Conservation (phyloP, 768 basidiomycete genomes). For the Paxillus ammoniavirescens region DNA sequence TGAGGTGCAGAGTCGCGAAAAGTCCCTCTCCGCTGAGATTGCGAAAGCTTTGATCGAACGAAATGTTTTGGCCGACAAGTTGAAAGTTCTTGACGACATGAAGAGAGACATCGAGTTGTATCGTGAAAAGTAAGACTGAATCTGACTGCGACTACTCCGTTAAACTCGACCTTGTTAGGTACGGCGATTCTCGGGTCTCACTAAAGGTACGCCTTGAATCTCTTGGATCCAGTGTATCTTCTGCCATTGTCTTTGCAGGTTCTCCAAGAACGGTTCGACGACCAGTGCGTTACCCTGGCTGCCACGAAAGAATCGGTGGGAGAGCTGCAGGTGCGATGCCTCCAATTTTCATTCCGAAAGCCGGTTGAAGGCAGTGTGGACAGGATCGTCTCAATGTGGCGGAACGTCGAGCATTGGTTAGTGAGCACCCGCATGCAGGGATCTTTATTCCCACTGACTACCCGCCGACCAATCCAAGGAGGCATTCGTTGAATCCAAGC, state of each 20-base stretch:
- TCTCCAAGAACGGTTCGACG: slow-evolving; percentile 60
- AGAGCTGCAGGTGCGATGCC: slow-evolving; percentile 44
- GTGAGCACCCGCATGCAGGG: slow-evolving; percentile 1
- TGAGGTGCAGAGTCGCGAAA: slow-evolving; percentile 19
- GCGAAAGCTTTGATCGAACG: slow-evolving; percentile 18
- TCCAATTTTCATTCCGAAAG: not conserved
- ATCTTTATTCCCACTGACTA: not conserved
- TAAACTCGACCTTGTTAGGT: slow-evolving; percentile 12
- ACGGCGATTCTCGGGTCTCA: slow-evolving; percentile 16
- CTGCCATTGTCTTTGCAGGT: slow-evolving; percentile 28
- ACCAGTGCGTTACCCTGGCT: slow-evolving; percentile 50
- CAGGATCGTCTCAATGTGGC: slow-evolving; percentile 24
- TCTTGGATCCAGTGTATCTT: not conserved
- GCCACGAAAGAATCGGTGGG: slow-evolving; percentile 54
- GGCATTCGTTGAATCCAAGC: slow-evolving; percentile 9
- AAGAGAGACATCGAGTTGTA: slow-evolving; percentile 18
- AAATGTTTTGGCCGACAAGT: slow-evolving; percentile 19
- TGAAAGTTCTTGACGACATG: slow-evolving; percentile 13
- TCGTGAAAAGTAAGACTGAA: slow-evolving; percentile 26
- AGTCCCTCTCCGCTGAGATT: slow-evolving; percentile 12
- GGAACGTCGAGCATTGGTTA: slow-evolving; percentile 16
- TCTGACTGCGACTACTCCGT: not conserved
- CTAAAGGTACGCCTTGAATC: slow-evolving; percentile 19
- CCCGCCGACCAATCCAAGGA: slow-evolving; percentile 13
- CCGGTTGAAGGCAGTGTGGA: not conserved